Evolutionary conservation across 768 basidiomycete genomes (phyloP).

Genomic region (Lactarius hatsudake): DNA sequence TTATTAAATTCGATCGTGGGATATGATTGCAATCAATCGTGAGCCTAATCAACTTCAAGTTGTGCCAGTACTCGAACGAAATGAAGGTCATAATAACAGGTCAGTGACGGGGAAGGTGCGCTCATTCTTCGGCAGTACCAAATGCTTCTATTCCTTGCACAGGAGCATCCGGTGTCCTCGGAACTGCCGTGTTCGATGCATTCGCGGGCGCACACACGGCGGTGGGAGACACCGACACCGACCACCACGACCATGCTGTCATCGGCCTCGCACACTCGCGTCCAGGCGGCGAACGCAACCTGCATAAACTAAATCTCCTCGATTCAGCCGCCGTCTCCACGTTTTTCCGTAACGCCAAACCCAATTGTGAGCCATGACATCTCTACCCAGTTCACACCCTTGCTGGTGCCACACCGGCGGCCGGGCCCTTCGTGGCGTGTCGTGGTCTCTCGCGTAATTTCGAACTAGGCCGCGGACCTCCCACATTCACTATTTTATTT

Average conservation of each 20-base stretch:
- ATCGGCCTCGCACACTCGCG: slow-evolving; percentile 75
- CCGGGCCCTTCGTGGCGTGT: neutral
- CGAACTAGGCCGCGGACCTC: neutral
- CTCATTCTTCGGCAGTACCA: neutral
- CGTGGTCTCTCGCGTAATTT: neutral
- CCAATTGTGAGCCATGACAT: slow-evolving; percentile 56
- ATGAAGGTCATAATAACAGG: slow-evolving; percentile 61
- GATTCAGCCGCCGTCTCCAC: slow-evolving; percentile 51
- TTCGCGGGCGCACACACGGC: slow-evolving; percentile 44
- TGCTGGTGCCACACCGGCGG: neutral
- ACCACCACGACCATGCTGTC: slow-evolving; percentile 38
- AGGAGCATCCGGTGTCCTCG: slow-evolving; percentile 94
- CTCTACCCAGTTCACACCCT: neutral
- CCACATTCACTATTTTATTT: neutral
- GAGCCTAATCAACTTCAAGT: neutral
- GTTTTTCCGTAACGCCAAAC: slow-evolving; percentile 56
- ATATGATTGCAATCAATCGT: neutral
- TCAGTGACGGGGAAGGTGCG: neutral
- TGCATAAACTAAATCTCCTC: slow-evolving; percentile 65
- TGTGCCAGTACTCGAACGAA: neutral
- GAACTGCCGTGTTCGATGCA: slow-evolving; percentile 68
- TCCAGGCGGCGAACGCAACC: slow-evolving; percentile 42
- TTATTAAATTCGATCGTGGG: slow-evolving; percentile 1
- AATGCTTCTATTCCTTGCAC: slow-evolving; percentile 13
- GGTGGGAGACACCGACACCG: neutral